A percentile compares a stretch with the other conserved stretches of the same genome.
phyloP scores from a whole-genome alignment of 192 early-diverging fungal species.

The Pilobolus umbonatus region DNA sequence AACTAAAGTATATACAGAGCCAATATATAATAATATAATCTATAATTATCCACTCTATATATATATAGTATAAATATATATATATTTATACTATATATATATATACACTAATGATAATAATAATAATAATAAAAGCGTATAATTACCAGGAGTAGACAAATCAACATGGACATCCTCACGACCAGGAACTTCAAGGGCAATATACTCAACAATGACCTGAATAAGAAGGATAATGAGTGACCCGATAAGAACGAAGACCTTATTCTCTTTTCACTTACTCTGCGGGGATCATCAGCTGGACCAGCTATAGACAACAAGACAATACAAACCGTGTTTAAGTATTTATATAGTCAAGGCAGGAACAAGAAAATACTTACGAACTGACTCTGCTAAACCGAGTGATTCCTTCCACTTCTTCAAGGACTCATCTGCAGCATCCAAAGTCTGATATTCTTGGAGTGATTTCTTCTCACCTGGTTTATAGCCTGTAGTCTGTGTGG shows the following conservation, averaged over 20 bases:
- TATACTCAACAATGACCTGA: slow-evolving; percentile 67
- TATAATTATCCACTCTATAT: no score
- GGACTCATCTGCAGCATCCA: slow-evolving; percentile 92
- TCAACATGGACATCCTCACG: slow-evolving; percentile 74
- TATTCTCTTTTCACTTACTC: slow-evolving; percentile 25
- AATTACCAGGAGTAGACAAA: slow-evolving; percentile 66
- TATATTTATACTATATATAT: background rate
- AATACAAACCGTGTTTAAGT: background rate
- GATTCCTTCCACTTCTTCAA: slow-evolving; percentile 96
- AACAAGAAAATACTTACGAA: slow-evolving; percentile 21
- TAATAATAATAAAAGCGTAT: background rate
- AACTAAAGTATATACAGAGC: no score
- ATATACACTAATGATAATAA: background rate
- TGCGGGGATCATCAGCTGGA: slow-evolving; percentile 56
- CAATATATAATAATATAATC: no score
- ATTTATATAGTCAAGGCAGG: background rate
- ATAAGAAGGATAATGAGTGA: background rate
- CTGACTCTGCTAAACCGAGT: slow-evolving; percentile 64
- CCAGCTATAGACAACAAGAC: slow-evolving; percentile 17
- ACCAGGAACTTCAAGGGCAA: slow-evolving; percentile 70
- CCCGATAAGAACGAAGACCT: background rate
- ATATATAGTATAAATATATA: no score
- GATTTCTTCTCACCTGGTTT: slow-evolving; percentile 92
- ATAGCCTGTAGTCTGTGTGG: slow-evolving; percentile 80
- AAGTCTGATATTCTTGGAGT: slow-evolving; percentile 70